A percentile compares a stretch with the other conserved stretches of the same genome.
Conservation (phyloP, 2,329 filamentous ascomycete genomes). For the Coleophoma cylindrospora region DNA sequence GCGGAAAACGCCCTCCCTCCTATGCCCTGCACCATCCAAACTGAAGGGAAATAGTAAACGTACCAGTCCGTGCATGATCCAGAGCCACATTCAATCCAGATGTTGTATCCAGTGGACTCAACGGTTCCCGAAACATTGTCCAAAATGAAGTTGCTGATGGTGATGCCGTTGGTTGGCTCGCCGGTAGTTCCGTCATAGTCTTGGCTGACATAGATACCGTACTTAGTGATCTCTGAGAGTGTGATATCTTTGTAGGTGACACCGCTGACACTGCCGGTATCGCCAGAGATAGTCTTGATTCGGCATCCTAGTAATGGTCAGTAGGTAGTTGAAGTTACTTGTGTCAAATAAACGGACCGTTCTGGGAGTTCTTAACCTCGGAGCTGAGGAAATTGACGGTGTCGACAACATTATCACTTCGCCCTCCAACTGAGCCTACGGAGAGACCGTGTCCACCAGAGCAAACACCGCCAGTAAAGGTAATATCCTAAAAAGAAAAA, state of each 20-base stretch:
- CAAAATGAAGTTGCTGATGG: constrained; percentile 42
- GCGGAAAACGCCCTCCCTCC: too few species aligned
- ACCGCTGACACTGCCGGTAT: constrained; percentile 43
- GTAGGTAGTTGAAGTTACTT: constrained; percentile 23
- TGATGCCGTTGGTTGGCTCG: constrained; percentile 39
- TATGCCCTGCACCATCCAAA: too few species aligned
- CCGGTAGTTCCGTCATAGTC: constrained; percentile 40
- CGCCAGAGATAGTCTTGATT: constrained; percentile 48
- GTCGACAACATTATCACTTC: constrained; percentile 44
- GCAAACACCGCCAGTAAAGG: constrained; percentile 15
- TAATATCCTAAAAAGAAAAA: constrained; percentile 27
- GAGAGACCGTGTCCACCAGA: constrained; percentile 38
- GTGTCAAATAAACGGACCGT: constrained; percentile 33
- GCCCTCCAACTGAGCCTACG: constrained; percentile 50
- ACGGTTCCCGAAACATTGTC: constrained; percentile 32
- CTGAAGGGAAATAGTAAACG: too few species aligned
- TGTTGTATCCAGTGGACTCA: constrained; percentile 29
- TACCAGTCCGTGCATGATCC: constrained; percentile 20
- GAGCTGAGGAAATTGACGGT: constrained; percentile 42
- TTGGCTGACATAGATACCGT: constrained; percentile 50
- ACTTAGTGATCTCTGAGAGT: constrained; percentile 41
- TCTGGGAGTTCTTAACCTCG: constrained; percentile 41
- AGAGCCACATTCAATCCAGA: constrained; percentile 47
- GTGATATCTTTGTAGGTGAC: constrained; percentile 48
- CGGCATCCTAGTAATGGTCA: constrained; percentile 38